Conservation (phyloP, 2,329 filamentous ascomycete genomes). For the Emydomyces testavorans region DNA sequence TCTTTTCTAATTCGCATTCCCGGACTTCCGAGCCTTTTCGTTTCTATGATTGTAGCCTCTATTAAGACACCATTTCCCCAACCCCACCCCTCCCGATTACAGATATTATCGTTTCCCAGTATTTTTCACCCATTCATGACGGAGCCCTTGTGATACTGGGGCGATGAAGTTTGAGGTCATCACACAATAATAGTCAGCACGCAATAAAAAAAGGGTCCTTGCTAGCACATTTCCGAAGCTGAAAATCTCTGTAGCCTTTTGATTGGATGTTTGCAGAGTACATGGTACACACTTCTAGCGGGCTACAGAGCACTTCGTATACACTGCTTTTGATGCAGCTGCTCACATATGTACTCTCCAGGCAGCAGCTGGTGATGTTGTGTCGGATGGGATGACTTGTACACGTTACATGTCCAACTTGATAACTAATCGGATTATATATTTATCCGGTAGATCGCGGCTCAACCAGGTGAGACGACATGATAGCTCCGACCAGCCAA, state of each 20-base stretch:
- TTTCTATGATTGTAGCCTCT: slow-evolving; percentile 1
- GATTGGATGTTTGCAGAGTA: too few species aligned
- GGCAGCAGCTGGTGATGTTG: too few species aligned
- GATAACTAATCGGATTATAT: not conserved
- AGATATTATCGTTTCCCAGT: not conserved
- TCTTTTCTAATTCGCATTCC: not conserved
- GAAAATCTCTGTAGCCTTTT: too few species aligned
- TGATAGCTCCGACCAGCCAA: not conserved
- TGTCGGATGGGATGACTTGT: too few species aligned
- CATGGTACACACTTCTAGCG: too few species aligned
- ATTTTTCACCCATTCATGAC: not conserved
- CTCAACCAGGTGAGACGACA: too few species aligned
- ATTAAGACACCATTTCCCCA: not conserved
- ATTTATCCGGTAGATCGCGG: not conserved
- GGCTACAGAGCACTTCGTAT: too few species aligned
- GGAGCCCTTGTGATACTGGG: not conserved
- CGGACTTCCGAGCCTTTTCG: not conserved
- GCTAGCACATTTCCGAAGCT: too few species aligned
- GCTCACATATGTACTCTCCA: too few species aligned
- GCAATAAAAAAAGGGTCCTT: not conserved
- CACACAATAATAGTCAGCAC: not conserved
- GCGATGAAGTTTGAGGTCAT: too few species aligned
- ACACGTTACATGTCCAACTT: too few species aligned
- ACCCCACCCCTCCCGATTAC: not conserved
- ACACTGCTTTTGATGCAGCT: too few species aligned